Evolutionary conservation across 495 filamentous ascomycete species (phyloP), one percentile per base, ranked within the genome.

Genomic region (Talaromyces thailandensis): DNA sequence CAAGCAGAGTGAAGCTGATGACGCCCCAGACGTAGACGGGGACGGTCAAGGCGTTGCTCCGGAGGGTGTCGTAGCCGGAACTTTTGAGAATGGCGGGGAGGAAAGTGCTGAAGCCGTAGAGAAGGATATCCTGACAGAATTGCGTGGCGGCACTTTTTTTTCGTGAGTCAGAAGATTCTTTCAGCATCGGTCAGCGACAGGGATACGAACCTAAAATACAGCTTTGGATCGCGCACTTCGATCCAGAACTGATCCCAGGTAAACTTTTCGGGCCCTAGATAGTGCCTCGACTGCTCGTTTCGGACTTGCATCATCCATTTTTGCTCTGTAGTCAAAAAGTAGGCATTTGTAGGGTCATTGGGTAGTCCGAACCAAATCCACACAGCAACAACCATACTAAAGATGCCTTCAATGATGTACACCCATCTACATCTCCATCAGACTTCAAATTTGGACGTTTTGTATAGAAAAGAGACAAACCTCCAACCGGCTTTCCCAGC

Each of bases 41-140:
- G 1, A 81, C 73, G 0, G 78, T 81, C 53, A 81, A 57, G 8
- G 78, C 74, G 55, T 81, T 77, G 58, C 74, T 72, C 64, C 81
- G 74, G 21, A 82, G 67, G 12, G 73, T 77, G 56, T 73, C 64
- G 62, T 82, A 83, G 0, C 80, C 82, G 64, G 86, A 75, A 11
- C 73, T 75, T 52, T 73, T 64, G 57, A 87, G 69, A 51, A 86
- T 85, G 1, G 79, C 78, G 1, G 84, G 84, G 24, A 86, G 62
- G 66, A 87, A 87, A 7, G 82, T 85, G 58, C 75, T 79, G 72
- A 84, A 84, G 32, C 84, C 83, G 58, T 84, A 84, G 6, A 85
- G 73, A 24, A 84, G 72, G 6, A 84, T 82, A 60, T 84, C 79
- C 68, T 76, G 72, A 25, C 77, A 76, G 66, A 85, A 84, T 57